phyloP scores from a whole-genome alignment of 306 rosid genomes.

The Biancaea sappan region DNA sequence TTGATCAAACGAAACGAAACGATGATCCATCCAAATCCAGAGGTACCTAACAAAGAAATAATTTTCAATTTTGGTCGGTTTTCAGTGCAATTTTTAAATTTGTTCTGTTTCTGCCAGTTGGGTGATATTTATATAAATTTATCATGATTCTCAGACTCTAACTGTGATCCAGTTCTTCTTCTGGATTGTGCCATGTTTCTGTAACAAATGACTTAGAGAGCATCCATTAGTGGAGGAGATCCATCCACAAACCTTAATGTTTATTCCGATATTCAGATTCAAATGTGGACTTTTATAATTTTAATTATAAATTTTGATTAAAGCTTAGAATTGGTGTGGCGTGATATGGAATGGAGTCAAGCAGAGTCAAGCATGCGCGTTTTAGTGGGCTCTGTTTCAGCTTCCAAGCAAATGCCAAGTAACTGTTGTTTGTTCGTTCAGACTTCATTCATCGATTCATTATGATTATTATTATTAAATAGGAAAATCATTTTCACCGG shows the following conservation, averaged over 20 bases:
- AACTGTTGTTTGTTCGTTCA: no score
- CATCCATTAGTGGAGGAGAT: constrained; percentile 34
- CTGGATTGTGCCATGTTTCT: constrained; percentile 29
- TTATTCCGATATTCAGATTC: not conserved
- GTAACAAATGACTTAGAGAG: constrained; percentile 31
- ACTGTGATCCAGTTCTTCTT: constrained; percentile 51
- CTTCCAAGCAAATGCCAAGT: constrained; percentile 27
- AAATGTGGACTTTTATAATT: not conserved
- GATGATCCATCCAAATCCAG: constrained; percentile 26
- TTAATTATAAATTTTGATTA: no score
- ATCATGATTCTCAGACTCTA: constrained; percentile 33
- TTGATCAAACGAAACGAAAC: constrained; percentile 2
- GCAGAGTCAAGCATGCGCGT: constrained; percentile 46
- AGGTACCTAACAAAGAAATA: constrained; percentile 37
- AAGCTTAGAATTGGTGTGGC: no score
- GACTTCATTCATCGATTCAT: constrained; percentile 23
- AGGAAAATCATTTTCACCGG: constrained; percentile 48
- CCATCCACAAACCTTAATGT: constrained; percentile 7
- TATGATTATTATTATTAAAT: constrained; percentile 33
- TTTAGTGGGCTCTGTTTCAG: constrained; percentile 58
- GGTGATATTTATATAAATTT: constrained; percentile 28
- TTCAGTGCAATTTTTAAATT: constrained; percentile 20
- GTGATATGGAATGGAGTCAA: no score
- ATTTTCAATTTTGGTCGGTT: constrained; percentile 52
- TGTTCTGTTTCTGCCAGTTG: constrained; percentile 37